Base-by-base conservation (phyloP, 768 basidiomycete species). In the Amanita pseudoporphyria region DNA sequence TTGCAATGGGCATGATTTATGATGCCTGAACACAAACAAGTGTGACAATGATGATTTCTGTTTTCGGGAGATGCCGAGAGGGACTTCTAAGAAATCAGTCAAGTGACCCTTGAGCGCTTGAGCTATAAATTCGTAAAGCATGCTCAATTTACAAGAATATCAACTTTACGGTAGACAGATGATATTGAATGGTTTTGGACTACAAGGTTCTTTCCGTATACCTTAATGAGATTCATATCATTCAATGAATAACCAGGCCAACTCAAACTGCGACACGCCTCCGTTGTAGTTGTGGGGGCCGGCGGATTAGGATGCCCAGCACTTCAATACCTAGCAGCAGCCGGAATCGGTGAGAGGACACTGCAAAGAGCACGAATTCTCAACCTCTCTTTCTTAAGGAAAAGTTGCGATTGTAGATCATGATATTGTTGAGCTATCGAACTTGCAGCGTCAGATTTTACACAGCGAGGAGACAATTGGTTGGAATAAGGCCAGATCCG, bases 301-400 rank as follows among this genome's bases (percentile, higher is more conserved):
- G 96, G 96, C 0, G 96, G 96, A 7, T 73, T 99, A 10, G 96
- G 96, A 9, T 98, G 96, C 63, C 93, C 96, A 41, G 90, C 89
- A 35, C 71, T 99, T 40, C 91, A 96, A 60, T 96, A 98, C 64
- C 79, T 99, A 9, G 90, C 81, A 3, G 89, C 91, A 6, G 87
- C 90, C 12, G 96, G 96, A 21, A 75, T 98, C 52, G 95, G 95
- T 89, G 58, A 55, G 84, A 24, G 22, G 28, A 28, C 24, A 5
- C 16, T 21, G 32, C 42, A 44, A 26, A 21, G 9, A 22, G 6
- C n/a, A 2, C 21, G n/a, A 30, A 24, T 19, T 10, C 10, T 19
- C 9, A 35, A 45, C 33, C 47, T n/a, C 44, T 47, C 56, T 40
- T 42, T 32, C 28, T 32, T 45, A n/a, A 95, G 94, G 94, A 10